Evolutionary conservation across 2,329 filamentous ascomycete genomes (phyloP), one percentile per base, ranked within the genome.

Genomic region (Grosmannia clavigera): DNA sequence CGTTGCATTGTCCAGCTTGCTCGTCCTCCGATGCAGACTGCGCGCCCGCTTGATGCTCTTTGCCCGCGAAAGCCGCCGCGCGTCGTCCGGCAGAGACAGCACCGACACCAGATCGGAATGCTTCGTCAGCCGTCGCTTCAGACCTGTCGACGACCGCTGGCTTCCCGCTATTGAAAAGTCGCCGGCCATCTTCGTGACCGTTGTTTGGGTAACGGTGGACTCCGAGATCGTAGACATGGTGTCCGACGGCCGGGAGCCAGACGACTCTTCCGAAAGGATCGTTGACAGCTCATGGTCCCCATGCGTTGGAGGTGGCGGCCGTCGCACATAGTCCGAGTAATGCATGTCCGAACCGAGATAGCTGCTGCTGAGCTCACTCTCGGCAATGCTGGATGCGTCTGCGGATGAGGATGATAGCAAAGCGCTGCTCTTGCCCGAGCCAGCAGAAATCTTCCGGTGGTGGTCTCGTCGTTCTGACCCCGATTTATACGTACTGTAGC

Each of bases 41-140:
- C 88, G 83, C 33, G 87, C 83, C 29, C 90, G 92, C 61, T 85
- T 82, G 62, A 90, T 83, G 68, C 86, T 91, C 68, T 79, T 84
- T 61, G 80, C 81, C 61, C 85, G 80, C 56, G 80, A 79, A 57
- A 82, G 79, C 40, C 81, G 74, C 31, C 75, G 73, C 43, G 73
- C 73, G 60, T 83, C 75, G 61, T 85, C 78, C 0, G 86, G 84
- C 61, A 90, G 74, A 0, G 92, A 97, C 10, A 99, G 77, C 3
- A 96, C 90, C 0, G 94, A 97, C 48, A 99, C 90, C 29, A 99
- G 78, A 71, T 99, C 94, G 19, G 91, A 91, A 72, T 97, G 92
- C 61, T 89, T 95, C 4, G 92, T 96, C 48, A 96, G 79, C 62
- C 88, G 84, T 64, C 90, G 82, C 70, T 87, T 90, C 40, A 90